A percentile compares a stretch with the other conserved stretches of the same genome.
Evolutionary conservation across 257 asterid genomes (phyloP).

Genomic region (Ophiorrhiza pumila): DNA sequence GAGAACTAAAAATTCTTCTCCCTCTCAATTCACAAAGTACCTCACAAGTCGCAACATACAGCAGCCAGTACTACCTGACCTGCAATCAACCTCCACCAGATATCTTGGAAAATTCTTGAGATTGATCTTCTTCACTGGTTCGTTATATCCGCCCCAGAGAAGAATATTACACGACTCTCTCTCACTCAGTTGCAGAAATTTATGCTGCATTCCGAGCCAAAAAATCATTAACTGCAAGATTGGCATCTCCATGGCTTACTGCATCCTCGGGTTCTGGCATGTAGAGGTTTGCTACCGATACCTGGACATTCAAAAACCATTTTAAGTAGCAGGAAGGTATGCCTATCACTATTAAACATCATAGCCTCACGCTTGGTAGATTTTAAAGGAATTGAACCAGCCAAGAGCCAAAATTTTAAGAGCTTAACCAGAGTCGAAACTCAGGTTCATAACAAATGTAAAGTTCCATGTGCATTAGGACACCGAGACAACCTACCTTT

Average conservation of each 20-base stretch:
- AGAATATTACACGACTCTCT: neutral
- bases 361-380: neutral
- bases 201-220: slow-evolving; percentile 60
- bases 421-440: neutral
- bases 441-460: neutral
- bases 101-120: neutral
- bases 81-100: neutral
- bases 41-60: slow-evolving; percentile 26
- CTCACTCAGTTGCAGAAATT: neutral
- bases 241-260: slow-evolving; percentile 93
- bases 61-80: slow-evolving; percentile 3
- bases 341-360: neutral
- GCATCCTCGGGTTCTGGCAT: slow-evolving; percentile 99
- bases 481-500: slow-evolving; percentile 46
- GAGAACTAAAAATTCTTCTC: neutral
- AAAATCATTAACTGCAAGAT: slow-evolving; percentile 86
- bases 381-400: slow-evolving; percentile 3
- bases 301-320: slow-evolving; percentile 39
- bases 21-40: slow-evolving; percentile 4
- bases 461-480: neutral
- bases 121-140: neutral
- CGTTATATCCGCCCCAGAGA: neutral
- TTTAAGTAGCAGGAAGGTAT: neutral
- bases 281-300: slow-evolving; percentile 61
- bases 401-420: neutral